Evolutionary conservation across 257 asterid species (phyloP), one percentile per base, ranked within the genome.

Genomic region (Gentiana macrophylla): DNA sequence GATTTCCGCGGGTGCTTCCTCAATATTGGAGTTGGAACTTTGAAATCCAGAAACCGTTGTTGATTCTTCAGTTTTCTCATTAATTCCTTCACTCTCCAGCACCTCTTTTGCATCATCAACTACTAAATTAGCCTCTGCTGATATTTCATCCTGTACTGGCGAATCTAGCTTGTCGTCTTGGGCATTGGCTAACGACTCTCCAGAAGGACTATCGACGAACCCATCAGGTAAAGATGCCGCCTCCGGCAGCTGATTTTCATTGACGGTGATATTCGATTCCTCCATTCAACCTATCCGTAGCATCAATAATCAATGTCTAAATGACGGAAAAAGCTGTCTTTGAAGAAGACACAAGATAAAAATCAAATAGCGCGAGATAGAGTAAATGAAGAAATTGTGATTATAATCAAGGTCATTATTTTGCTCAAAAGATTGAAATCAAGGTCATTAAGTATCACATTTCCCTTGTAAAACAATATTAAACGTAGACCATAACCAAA

Each of bases 181-280:
- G 4, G 45, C 58, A 32, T 53, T 55, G 13, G 59, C 53, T 67
- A 64, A 62, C 47, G 62, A 65, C 32, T 70, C 84, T 46, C 64
- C 55, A 11, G 74, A 55, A 52, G 89, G 77, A 50, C 86, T 79
- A 60, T 80, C 96, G 33, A 91, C 98, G 50, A 92, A 92, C 12
- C 98, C 98, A 63, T 92, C 98, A 0, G 98, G 97, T 66, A 92
- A 71, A 4, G 98, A 77, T 73, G 73, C 94, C 32, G 79, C 95
- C 66, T 80, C 95, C 8, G 98, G 98, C 24, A 92, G 95, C 86
- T 75, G 89, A 70, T 79, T 79, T 67, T 48, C 84, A 50, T 37
- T 57, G 52, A 53, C 64, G 60, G 51, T 50, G 49, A 49, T 37
- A 58, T 65, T 75, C 49, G 67, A 69, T 60, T 70, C 68, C 73